Base-by-base conservation (phyloP, 2,329 filamentous ascomycete species). In the Hypomyces perniciosus region DNA sequence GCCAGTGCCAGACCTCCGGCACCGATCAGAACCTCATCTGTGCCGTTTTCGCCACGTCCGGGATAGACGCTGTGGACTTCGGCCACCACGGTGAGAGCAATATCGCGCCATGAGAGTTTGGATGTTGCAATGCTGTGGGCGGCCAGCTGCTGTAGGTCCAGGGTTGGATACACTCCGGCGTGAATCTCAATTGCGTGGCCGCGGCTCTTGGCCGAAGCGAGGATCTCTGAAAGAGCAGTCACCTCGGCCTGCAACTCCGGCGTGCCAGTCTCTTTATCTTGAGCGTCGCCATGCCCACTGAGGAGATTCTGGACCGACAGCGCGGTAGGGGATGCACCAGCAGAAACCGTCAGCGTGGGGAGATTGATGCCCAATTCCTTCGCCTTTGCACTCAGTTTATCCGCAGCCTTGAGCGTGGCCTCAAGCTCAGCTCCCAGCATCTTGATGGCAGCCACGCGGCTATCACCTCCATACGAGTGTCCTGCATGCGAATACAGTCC, bases 121-220 rank as follows among this genome's bases (percentile, higher is more conserved):
- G 62, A 62, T 4, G 66, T 56, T 35, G 74, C 57, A 40, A 74
- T 62, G 4, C 86, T 83, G 59, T 85, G 80, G 0, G 87, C 88
- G 1, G 86, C 84, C 2, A 92, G 73, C 65, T 93, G 88, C 65
- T 93, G 88, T 59, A 91, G 73, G 65, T 93, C 88, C 7, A 92
- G 77, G 3, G 83, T 74, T 0, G 87, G 81, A 62, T 91, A 92
- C 2, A 88, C 85, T 30, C 86, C 87, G 0, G 87, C 86, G 63
- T 91, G 88, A 2, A 90, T 72, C 63, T 90, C 87, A 28, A 90
- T 73, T 1, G 62, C 66, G 45, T 77, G 72, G 34, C 68, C 70
- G 4, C 64, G 60, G 49, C 56, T 62, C 46, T 60, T 70, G 52
- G 73, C 57, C 3, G 57, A 50, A 3, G 10, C 35, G 31, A 65